Evolutionary conservation across 805 yeast genomes (phyloP).

Genomic region (Monosporozyma solicola): DNA sequence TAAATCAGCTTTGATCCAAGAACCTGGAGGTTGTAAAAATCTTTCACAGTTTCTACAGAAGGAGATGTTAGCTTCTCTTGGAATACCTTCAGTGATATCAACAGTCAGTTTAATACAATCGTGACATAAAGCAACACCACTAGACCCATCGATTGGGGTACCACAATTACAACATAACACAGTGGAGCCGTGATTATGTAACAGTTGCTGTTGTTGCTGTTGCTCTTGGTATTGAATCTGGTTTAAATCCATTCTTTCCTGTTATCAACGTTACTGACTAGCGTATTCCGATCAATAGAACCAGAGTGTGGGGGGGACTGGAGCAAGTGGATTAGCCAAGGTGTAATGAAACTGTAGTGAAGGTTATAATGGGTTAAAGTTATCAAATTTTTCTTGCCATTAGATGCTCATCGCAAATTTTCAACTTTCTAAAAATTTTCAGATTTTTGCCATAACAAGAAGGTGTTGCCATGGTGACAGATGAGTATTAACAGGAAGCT

Average conservation of each 20-base stretch:
- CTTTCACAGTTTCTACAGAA: slow-evolving; percentile 97
- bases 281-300: not conserved
- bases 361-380: not conserved
- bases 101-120: slow-evolving; percentile 92
- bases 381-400: not conserved
- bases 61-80: slow-evolving; percentile 86
- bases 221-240: slow-evolving; percentile 22
- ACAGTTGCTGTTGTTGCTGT: slow-evolving; percentile 14
- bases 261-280: not conserved
- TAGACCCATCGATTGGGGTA: slow-evolving; percentile 93
- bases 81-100: slow-evolving; percentile 89
- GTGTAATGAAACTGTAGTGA: not conserved
- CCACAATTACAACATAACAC: slow-evolving; percentile 98
- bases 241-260: slow-evolving; percentile 20
- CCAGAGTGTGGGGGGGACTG: not conserved
- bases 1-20: slow-evolving; percentile 84
- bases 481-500: not conserved
- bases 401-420: slow-evolving; percentile 20
- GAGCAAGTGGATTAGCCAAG: not conserved
- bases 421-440: slow-evolving; percentile 5
- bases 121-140: slow-evolving; percentile 90
- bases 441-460: not conserved
- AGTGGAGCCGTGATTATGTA: slow-evolving; percentile 50
- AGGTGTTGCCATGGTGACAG: not conserved
- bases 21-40: slow-evolving; percentile 87